A percentile compares a stretch with the other conserved stretches of the same genome.
Conservation (phyloP, 805 yeast species). For the Yarrowia porcina region DNA sequence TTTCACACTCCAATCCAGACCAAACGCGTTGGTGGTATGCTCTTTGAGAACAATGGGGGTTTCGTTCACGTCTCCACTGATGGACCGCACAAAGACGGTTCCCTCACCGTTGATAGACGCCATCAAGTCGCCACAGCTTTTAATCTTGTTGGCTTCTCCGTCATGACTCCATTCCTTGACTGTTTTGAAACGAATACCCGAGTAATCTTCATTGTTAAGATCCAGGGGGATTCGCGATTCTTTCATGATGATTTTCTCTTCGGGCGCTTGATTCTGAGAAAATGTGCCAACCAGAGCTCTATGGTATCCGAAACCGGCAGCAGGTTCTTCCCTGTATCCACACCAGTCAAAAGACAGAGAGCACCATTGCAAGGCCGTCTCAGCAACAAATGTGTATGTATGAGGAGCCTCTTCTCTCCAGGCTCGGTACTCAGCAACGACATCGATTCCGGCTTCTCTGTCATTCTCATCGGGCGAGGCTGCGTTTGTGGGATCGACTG, state of each 20-base stretch:
- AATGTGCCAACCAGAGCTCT: conserved; percentile 54
- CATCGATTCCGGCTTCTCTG: not conserved
- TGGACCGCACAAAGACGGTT: conserved; percentile 35
- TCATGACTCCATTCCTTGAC: conserved; percentile 56
- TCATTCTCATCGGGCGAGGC: too few species aligned
- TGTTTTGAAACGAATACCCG: conserved; percentile 30
- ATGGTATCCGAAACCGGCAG: not conserved
- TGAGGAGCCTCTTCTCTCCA: conserved; percentile 66
- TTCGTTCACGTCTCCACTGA: conserved; percentile 27
- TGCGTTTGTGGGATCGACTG: too few species aligned
- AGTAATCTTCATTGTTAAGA: too few species aligned
- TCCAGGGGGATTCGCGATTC: conserved; percentile 5
- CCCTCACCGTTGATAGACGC: conserved; percentile 53
- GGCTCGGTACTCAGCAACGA: conserved; percentile 45
- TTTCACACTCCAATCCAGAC: conserved; percentile 63
- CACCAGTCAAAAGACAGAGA: conserved; percentile 56
- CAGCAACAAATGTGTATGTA: conserved; percentile 53
- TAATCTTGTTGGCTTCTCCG: conserved; percentile 63
- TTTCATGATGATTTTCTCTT: not conserved
- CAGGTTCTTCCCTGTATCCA: not conserved
- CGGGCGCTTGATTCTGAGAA: conserved; percentile 7
- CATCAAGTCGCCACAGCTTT: conserved; percentile 46
- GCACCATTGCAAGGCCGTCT: conserved; percentile 59
- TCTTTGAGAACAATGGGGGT: conserved; percentile 28
- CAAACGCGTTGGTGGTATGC: conserved; percentile 66